These are phyloP conservation scores for Pichia exigua DNA, from an alignment of 805 yeast species.

Conservation along the genomic window DNA sequence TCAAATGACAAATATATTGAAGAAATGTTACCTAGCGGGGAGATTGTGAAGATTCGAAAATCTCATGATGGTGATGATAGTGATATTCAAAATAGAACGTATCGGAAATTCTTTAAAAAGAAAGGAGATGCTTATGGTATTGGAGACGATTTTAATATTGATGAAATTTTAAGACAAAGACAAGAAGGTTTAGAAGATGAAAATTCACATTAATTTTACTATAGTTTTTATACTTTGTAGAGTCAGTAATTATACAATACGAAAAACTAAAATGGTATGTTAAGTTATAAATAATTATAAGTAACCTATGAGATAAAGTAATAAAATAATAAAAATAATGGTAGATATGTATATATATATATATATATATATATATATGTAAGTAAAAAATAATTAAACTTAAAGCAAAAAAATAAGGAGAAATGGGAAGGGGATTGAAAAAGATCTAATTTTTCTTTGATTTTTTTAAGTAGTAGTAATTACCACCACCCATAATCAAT, in stretches of 20 bases:
- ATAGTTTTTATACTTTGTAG: neutral
- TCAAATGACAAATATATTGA: conserved; percentile 34
- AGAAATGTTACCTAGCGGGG: conserved; percentile 72
- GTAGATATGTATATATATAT: too few species aligned
- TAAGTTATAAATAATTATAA: too few species aligned
- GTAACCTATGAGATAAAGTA: neutral
- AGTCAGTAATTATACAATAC: neutral
- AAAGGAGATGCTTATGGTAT: conserved; percentile 11
- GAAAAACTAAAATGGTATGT: too few species aligned
- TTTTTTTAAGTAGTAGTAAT: conserved; percentile 10
- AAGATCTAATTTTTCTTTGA: neutral
- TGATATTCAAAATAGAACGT: conserved; percentile 16
- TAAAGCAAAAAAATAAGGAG: neutral
- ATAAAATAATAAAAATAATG: too few species aligned
- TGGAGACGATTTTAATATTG: conserved; percentile 44
- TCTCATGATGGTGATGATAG: conserved; percentile 7
- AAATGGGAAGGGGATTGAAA: neutral
- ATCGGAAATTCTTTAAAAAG: conserved; percentile 22
- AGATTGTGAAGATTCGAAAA: conserved; percentile 33
- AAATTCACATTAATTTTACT: neutral
- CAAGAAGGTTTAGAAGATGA: conserved; percentile 23
- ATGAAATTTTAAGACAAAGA: conserved; percentile 33
- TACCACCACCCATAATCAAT: conserved; percentile 11
- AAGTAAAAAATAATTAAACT: neutral
- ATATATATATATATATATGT: too few species aligned